These are phyloP conservation scores for Cryptosporidium andersoni DNA, from an alignment of 169 alveolate genomes.

Conservation along the genomic window DNA sequence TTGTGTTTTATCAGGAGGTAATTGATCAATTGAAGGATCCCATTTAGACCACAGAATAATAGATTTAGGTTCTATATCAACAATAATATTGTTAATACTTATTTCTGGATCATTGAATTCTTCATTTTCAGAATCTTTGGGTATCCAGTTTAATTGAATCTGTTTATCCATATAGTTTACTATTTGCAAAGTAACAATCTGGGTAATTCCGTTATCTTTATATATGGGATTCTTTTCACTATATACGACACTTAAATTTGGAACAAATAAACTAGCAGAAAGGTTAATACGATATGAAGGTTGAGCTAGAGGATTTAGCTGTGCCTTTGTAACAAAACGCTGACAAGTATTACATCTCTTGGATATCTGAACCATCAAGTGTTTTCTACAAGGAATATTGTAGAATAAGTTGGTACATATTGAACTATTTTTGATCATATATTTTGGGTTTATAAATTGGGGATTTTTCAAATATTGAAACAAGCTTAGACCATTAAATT, in stretches of 20 bases:
- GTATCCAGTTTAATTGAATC: slow-evolving; percentile 18
- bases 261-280: slow-evolving; percentile 45
- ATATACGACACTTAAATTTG: slow-evolving; percentile 27
- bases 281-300: slow-evolving; percentile 71
- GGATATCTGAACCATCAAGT: slow-evolving; percentile 43
- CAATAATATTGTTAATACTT: background rate
- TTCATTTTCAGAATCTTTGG: slow-evolving; percentile 10
- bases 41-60: slow-evolving; percentile 35
- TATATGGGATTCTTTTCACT: background rate
- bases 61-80: slow-evolving; percentile 32
- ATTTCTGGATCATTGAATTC: background rate
- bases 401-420: slow-evolving; percentile 5
- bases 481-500: slow-evolving; percentile 7
- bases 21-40: slow-evolving; percentile 58
- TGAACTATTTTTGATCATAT: background rate
- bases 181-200: background rate
- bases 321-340: slow-evolving; percentile 74
- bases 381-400: slow-evolving; percentile 1
- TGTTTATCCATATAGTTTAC: slow-evolving; percentile 56
- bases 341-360: slow-evolving; percentile 72
- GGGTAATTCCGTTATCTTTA: background rate
- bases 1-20: slow-evolving; percentile 20
- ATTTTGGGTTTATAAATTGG: slow-evolving; percentile 25
- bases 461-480: slow-evolving; percentile 52
- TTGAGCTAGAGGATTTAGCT: slow-evolving; percentile 63